phyloP scores from a whole-genome alignment of 2,329 filamentous ascomycete species.

The Cladosporium cucumerinum region DNA sequence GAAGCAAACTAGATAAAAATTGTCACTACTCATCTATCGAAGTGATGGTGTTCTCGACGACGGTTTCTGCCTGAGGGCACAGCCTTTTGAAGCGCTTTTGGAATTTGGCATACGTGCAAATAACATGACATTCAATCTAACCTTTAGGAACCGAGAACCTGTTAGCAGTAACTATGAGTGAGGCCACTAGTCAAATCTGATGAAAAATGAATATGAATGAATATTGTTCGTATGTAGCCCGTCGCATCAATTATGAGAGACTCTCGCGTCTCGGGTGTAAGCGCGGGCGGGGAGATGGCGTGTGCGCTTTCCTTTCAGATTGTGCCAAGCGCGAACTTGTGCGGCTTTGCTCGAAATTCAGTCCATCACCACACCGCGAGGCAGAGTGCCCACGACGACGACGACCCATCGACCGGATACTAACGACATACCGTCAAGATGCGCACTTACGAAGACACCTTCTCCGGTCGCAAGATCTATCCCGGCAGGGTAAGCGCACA shows the following conservation, averaged over 20 bases:
- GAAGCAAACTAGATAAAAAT: background rate
- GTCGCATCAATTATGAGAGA: background rate
- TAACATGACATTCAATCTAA: background rate
- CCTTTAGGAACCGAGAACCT: background rate
- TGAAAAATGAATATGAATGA: background rate
- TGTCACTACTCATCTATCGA: background rate
- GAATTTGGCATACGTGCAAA: background rate
- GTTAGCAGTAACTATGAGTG: background rate
- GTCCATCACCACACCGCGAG: background rate
- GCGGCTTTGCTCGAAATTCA: no score
- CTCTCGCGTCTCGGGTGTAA: background rate
- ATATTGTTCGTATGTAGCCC: background rate
- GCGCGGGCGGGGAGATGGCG: background rate
- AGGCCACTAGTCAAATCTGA: background rate
- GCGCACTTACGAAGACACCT: conserved; percentile 76
- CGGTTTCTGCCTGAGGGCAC: background rate
- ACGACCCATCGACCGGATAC: conserved; percentile 4
- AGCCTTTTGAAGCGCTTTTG: background rate
- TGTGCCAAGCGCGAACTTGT: no score
- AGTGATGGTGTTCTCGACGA: background rate
- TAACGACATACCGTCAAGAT: conserved; percentile 50
- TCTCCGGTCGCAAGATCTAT: conserved; percentile 76
- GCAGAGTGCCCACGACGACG: conserved; percentile 3
- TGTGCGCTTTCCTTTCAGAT: background rate
- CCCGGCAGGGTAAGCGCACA: conserved; percentile 63